phyloP scores from a whole-genome alignment of 2,329 filamentous ascomycete species.

The Exophiala bonariae region DNA sequence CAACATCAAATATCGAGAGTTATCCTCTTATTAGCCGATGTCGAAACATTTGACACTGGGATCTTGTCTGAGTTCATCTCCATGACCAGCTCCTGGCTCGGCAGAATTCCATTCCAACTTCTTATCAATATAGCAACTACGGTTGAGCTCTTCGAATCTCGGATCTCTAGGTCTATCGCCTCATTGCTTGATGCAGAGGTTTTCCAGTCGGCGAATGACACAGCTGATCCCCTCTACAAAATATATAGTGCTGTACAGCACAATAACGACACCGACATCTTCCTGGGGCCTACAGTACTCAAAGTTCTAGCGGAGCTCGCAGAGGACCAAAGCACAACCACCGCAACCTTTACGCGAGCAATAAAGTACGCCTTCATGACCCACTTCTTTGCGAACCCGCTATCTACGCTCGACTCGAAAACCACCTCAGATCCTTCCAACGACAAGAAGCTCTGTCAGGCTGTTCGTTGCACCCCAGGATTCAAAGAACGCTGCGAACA shows the following conservation, averaged over 20 bases:
- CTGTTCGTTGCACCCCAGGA: slow-evolving; percentile 57
- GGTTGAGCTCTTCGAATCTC: slow-evolving; percentile 60
- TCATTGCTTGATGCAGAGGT: slow-evolving; percentile 54
- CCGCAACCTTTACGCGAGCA: slow-evolving; percentile 54
- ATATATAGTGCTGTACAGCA: slow-evolving; percentile 42
- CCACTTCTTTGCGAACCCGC: slow-evolving; percentile 62
- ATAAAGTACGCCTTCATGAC: slow-evolving; percentile 65
- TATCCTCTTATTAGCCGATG: slow-evolving; percentile 46
- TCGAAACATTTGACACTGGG: slow-evolving; percentile 47
- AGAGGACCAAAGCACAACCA: slow-evolving; percentile 60
- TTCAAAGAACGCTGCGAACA: slow-evolving; percentile 45
- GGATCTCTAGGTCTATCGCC: slow-evolving; percentile 55
- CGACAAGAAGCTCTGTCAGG: slow-evolving; percentile 49
- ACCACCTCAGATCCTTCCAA: slow-evolving; percentile 26
- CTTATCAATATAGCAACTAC: slow-evolving; percentile 65
- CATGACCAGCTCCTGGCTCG: slow-evolving; percentile 57
- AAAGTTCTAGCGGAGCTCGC: slow-evolving; percentile 55
- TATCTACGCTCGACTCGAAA: slow-evolving; percentile 45
- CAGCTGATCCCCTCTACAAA: slow-evolving; percentile 31
- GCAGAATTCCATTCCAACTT: slow-evolving; percentile 61
- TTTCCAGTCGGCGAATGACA: slow-evolving; percentile 48
- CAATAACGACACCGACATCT: slow-evolving; percentile 41
- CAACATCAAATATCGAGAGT: slow-evolving; percentile 39
- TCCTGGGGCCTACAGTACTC: slow-evolving; percentile 54
- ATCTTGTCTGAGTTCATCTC: slow-evolving; percentile 47